Conservation (phyloP, 2,329 filamentous ascomycete species). For the Plenodomus lindquistii region DNA sequence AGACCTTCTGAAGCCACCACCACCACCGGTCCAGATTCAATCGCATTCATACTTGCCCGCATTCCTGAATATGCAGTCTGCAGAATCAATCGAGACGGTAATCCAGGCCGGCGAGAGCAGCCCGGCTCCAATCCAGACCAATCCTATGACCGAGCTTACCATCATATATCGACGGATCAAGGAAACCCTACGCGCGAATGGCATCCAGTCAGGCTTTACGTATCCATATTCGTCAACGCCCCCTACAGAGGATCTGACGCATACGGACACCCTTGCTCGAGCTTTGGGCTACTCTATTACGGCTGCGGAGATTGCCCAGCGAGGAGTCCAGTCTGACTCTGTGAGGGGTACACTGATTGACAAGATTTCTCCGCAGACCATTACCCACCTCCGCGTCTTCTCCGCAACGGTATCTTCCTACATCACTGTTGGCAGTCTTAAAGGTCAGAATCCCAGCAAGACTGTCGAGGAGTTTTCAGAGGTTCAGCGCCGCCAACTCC, state of each 20-base stretch:
- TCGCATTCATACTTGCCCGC: conserved; percentile 38
- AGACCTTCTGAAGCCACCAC: conserved; percentile 36
- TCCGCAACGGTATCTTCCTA: conserved; percentile 89
- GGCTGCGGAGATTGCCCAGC: conserved; percentile 87
- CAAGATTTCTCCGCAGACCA: conserved; percentile 78
- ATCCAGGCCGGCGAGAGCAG: conserved; percentile 25
- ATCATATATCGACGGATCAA: conserved; percentile 61
- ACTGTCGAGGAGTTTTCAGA: conserved; percentile 71
- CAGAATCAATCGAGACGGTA: conserved; percentile 30
- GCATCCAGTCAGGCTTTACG: conserved; percentile 52
- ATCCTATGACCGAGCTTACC: conserved; percentile 52
- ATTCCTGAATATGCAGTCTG: conserved; percentile 28
- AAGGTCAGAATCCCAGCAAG: conserved; percentile 61
- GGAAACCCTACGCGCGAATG: conserved; percentile 58
- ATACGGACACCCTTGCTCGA: conserved; percentile 63
- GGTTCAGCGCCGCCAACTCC: conserved; percentile 70
- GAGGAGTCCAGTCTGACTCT: conserved; percentile 75
- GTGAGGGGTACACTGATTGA: conserved; percentile 74
- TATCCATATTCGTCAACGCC: conserved; percentile 47
- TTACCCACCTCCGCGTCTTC: conserved; percentile 86
- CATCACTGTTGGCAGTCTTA: conserved; percentile 73
- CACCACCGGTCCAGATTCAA: conserved; percentile 22
- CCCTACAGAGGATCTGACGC: conserved; percentile 52
- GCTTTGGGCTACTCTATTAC: conserved; percentile 84
- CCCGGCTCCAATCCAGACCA: conserved; percentile 18